Evolutionary conservation across 805 yeast species (phyloP).

Genomic region (Metschnikowia corniflorae): DNA sequence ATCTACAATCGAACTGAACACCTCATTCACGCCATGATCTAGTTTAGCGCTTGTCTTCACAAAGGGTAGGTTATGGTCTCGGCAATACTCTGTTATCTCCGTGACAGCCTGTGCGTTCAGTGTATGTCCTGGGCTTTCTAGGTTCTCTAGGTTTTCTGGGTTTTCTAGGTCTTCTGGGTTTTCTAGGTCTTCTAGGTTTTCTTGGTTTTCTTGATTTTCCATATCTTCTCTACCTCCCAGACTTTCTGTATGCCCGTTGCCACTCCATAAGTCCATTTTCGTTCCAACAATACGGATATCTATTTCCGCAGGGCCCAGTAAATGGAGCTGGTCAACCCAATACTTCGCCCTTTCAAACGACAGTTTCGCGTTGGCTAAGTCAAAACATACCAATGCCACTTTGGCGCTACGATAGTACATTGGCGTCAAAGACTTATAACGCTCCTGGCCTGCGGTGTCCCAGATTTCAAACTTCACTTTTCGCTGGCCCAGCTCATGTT

Average conservation of each 20-base stretch:
- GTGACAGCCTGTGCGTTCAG: conserved; percentile 1
- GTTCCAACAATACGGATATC: conserved; percentile 68
- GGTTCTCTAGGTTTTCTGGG: no score
- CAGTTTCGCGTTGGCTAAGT: conserved; percentile 49
- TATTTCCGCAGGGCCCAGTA: conserved; percentile 24
- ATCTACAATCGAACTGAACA: conserved; percentile 32
- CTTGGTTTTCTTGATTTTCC: no score
- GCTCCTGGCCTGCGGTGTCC: conserved; percentile 93
- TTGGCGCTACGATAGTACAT: conserved; percentile 45
- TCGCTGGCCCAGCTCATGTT: conserved; percentile 36
- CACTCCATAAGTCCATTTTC: conserved; percentile 60
- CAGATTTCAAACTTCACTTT: conserved; percentile 65
- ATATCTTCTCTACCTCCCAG: not conserved
- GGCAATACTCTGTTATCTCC: conserved; percentile 17
- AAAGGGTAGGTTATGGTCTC: conserved; percentile 17
- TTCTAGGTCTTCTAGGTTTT: no score
- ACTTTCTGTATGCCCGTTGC: no score
- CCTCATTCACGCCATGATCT: conserved; percentile 53
- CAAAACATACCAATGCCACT: conserved; percentile 82
- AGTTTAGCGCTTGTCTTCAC: conserved; percentile 65
- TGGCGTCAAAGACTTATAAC: conserved; percentile 44
- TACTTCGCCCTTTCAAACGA: conserved; percentile 70
- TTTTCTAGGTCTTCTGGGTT: no score
- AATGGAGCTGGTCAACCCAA: conserved; percentile 80
- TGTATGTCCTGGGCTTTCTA: not conserved